Evolutionary conservation across 2,329 filamentous ascomycete genomes (phyloP).

Genomic region (Dactylellina sp.): DNA sequence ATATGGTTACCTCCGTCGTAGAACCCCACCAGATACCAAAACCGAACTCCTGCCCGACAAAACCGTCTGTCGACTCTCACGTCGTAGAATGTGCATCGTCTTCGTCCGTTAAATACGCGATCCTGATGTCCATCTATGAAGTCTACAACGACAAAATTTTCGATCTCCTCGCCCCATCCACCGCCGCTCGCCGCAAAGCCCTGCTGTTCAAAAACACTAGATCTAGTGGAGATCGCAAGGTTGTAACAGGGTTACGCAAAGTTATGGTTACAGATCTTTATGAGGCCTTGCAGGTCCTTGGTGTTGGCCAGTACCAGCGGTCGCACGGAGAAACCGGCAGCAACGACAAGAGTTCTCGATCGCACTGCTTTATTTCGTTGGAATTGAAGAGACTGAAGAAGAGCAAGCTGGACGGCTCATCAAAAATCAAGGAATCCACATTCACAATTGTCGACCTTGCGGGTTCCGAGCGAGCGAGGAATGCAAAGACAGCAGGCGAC

Average conservation of each 20-base stretch:
- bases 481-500: conserved; percentile 91
- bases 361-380: conserved; percentile 68
- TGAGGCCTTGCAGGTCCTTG: conserved; percentile 71
- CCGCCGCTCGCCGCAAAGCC: conserved; percentile 74
- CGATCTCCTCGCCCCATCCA: conserved; percentile 76
- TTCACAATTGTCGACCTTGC: conserved; percentile 92
- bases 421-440: conserved; percentile 67
- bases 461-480: conserved; percentile 90
- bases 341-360: conserved; percentile 91
- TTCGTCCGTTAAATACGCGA: conserved; percentile 73
- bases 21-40: conserved; percentile 50
- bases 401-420: conserved; percentile 75
- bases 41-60: conserved; percentile 47
- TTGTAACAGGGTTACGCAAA: conserved; percentile 91
- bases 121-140: conserved; percentile 97
- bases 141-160: conserved; percentile 99
- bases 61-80: conserved; percentile 41
- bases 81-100: conserved; percentile 19
- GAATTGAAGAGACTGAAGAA: conserved; percentile 57
- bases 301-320: conserved; percentile 71
- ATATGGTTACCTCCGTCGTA: conserved; percentile 46
- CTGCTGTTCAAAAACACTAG: conserved; percentile 94
- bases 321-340: conserved; percentile 90
- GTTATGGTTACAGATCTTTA: conserved; percentile 83
- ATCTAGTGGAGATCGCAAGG: conserved; percentile 86